These are phyloP conservation scores for Kwoniella europaea DNA, from an alignment of 768 basidiomycete genomes.

Conservation along the genomic window DNA sequence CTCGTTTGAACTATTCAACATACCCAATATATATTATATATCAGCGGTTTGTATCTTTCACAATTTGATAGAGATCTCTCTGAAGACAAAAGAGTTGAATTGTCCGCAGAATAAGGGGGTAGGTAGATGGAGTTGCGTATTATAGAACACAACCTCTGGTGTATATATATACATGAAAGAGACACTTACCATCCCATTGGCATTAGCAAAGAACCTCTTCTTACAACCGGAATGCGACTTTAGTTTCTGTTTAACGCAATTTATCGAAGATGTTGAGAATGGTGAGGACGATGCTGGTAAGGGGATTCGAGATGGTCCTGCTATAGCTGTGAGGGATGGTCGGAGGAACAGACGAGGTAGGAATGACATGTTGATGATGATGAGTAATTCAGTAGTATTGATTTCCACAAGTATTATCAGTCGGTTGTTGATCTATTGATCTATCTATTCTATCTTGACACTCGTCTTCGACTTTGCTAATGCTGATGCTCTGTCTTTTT, in stretches of 20 bases:
- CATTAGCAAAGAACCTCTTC: slow-evolving; percentile 56
- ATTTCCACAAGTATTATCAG: background rate
- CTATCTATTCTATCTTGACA: background rate
- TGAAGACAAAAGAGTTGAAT: too few relatives aligned
- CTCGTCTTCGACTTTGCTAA: background rate
- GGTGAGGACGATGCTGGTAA: background rate
- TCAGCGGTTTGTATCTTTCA: too few relatives aligned
- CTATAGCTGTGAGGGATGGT: slow-evolving; percentile 9
- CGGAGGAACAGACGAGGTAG: slow-evolving; percentile 21
- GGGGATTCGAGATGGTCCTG: slow-evolving; percentile 21
- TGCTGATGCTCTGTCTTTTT: background rate
- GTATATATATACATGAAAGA: background rate
- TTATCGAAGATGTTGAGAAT: slow-evolving; percentile 35
- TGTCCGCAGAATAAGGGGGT: too few relatives aligned
- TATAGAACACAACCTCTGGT: too few relatives aligned
- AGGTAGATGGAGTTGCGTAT: too few relatives aligned
- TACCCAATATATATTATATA: too few relatives aligned
- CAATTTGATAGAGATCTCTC: too few relatives aligned
- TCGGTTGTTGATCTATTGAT: background rate
- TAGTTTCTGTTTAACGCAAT: slow-evolving; percentile 48
- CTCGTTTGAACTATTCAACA: slow-evolving; percentile 53
- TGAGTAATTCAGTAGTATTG: background rate
- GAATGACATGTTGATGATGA: slow-evolving; percentile 23
- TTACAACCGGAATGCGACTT: slow-evolving; percentile 59
- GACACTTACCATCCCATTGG: slow-evolving; percentile 44